A percentile compares a stretch with the other conserved stretches of the same genome.
phyloP scores from a whole-genome alignment of 495 filamentous ascomycete species.

The Baudoinia panamericana region DNA sequence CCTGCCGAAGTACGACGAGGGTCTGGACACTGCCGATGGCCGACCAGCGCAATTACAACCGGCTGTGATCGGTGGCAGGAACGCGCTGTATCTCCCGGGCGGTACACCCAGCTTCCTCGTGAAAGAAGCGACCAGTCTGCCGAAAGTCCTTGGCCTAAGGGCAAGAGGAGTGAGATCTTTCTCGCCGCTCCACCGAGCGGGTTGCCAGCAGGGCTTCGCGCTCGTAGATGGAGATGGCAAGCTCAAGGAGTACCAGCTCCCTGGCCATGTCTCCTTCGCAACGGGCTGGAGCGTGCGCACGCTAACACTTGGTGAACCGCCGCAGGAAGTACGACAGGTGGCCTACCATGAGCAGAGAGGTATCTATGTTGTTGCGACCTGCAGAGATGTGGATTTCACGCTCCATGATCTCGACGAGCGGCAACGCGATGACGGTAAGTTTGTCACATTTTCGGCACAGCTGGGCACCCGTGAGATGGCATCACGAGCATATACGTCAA shows the following conservation, averaged over 20 bases:
- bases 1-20: slow-evolving; percentile 39
- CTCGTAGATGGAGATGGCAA: slow-evolving; percentile 55
- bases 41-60: slow-evolving; percentile 42
- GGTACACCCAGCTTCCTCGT: slow-evolving; percentile 64
- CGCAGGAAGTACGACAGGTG: slow-evolving; percentile 63
- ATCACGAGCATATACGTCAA: slow-evolving; percentile 23
- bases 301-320: slow-evolving; percentile 34
- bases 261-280: slow-evolving; percentile 45
- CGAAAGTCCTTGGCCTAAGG: slow-evolving; percentile 58
- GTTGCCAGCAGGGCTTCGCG: slow-evolving; percentile 68
- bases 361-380: slow-evolving; percentile 66
- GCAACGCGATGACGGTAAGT: slow-evolving; percentile 14
- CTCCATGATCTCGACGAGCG: slow-evolving; percentile 60
- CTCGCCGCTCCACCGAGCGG: slow-evolving; percentile 55
- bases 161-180: slow-evolving; percentile 51
- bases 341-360: slow-evolving; percentile 60
- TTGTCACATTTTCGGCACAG: neutral
- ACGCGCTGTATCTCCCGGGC: slow-evolving; percentile 69
- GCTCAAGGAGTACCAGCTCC: slow-evolving; percentile 55
- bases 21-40: slow-evolving; percentile 28
- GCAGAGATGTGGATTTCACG: slow-evolving; percentile 53
- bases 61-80: slow-evolving; percentile 61
- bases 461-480: slow-evolving; percentile 4
- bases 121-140: slow-evolving; percentile 58
- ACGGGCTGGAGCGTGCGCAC: slow-evolving; percentile 40